These are phyloP conservation scores for Cyberlindnera xishuangbannaensis DNA, from an alignment of 805 yeast species.

Conservation along the genomic window DNA sequence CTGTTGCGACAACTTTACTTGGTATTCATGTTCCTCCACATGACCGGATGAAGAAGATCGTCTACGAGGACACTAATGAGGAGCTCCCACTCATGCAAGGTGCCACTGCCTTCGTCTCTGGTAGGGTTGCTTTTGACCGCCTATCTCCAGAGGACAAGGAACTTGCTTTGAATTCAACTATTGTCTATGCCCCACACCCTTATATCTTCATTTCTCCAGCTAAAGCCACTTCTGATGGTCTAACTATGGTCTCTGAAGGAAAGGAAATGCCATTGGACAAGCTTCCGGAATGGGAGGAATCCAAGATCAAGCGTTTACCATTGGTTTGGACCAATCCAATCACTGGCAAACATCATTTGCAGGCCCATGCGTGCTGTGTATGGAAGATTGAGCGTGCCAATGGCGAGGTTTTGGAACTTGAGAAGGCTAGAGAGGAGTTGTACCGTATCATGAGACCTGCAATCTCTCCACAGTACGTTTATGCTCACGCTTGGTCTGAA, in stretches of 20 bases:
- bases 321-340: conserved; percentile 91
- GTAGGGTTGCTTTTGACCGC: conserved; percentile 68
- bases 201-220: conserved; percentile 80
- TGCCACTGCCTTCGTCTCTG: conserved; percentile 85
- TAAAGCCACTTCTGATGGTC: conserved; percentile 77
- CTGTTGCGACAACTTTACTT: conserved; percentile 75
- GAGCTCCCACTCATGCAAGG: conserved; percentile 68
- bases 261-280: conserved; percentile 61
- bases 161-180: conserved; percentile 70
- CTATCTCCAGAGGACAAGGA: conserved; percentile 67
- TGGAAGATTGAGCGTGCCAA: conserved; percentile 49
- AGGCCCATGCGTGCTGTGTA: conserved; percentile 86
- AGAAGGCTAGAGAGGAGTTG: conserved; percentile 66
- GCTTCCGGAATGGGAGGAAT: conserved; percentile 78
- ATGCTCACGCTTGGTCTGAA: conserved; percentile 75
- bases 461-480: conserved; percentile 64
- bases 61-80: conserved; percentile 63
- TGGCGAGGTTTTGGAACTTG: conserved; percentile 58
- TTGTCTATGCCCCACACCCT: conserved; percentile 90
- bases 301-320: conserved; percentile 72
- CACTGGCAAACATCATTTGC: conserved; percentile 76
- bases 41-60: conserved; percentile 54
- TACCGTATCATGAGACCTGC: conserved; percentile 83
- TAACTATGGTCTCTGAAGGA: conserved; percentile 78
- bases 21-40: conserved; percentile 77